phyloP scores from a whole-genome alignment of 1,139 yeast species.

The Taiozyma sp. region DNA sequence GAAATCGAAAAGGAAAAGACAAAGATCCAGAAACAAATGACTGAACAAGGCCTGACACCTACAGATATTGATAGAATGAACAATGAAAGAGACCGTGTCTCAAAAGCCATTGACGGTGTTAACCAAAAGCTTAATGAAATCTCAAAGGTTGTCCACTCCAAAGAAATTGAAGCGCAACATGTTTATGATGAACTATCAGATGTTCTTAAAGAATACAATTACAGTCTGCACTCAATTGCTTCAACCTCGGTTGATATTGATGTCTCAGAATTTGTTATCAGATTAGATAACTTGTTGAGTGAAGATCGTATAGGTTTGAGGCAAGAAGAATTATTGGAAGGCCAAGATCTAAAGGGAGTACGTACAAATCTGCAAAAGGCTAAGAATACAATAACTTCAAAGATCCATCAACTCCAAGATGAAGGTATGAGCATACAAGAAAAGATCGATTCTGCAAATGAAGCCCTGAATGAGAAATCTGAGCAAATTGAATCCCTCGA shows the following conservation, averaged over 20 bases:
- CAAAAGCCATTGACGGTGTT: constrained; percentile 50
- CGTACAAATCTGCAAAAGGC: constrained; percentile 33
- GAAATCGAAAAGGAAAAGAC: constrained; percentile 42
- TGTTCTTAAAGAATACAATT: constrained; percentile 52
- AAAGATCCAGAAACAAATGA: constrained; percentile 43
- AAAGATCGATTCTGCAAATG: constrained; percentile 50
- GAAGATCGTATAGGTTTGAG: constrained; percentile 34
- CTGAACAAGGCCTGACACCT: constrained; percentile 54
- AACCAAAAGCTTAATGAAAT: constrained; percentile 28
- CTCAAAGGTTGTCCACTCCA: constrained; percentile 36
- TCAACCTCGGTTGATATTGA: constrained; percentile 19
- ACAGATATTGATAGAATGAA: constrained; percentile 59
- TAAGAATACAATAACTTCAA: constrained; percentile 43
- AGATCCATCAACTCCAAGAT: constrained; percentile 52
- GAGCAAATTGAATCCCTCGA: constrained; percentile 59
- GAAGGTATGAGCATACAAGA: constrained; percentile 59
- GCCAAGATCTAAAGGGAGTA: constrained; percentile 27
- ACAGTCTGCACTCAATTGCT: constrained; percentile 44
- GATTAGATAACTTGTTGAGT: constrained; percentile 31
- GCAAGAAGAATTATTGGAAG: constrained; percentile 35
- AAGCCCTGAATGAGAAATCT: constrained; percentile 49
- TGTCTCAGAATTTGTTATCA: constrained; percentile 33
- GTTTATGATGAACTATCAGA: constrained; percentile 47
- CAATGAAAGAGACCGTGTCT: constrained; percentile 54
- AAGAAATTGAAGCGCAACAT: constrained; percentile 43